These are phyloP conservation scores for Xylaria hypoxylon DNA, from an alignment of 2,329 filamentous ascomycete species.

Conservation along the genomic window DNA sequence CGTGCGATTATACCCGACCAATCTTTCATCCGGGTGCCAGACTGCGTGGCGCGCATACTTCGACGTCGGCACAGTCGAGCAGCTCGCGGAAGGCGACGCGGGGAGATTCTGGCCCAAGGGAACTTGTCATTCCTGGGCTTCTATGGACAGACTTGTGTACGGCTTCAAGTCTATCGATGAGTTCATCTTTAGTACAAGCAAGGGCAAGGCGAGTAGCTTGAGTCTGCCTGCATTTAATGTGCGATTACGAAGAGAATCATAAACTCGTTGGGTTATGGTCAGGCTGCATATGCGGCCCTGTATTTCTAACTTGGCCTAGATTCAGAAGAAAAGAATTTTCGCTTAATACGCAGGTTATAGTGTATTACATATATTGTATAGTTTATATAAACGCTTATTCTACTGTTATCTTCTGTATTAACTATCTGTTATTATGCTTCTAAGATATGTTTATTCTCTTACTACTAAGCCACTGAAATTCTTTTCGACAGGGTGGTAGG, in stretches of 20 bases:
- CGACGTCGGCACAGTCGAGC: slow-evolving; percentile 40
- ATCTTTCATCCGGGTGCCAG: slow-evolving; percentile 34
- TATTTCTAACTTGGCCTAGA: too few species aligned
- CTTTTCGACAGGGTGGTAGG: too few species aligned
- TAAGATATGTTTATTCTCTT: too few species aligned
- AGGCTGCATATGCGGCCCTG: too few species aligned
- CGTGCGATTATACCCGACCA: slow-evolving; percentile 46
- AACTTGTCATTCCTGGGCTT: slow-evolving; percentile 45
- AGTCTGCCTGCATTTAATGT: slow-evolving; percentile 42
- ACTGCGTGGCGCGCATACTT: slow-evolving; percentile 45
- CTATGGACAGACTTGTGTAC: slow-evolving; percentile 46
- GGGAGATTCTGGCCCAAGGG: slow-evolving; percentile 44
- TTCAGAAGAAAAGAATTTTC: too few species aligned
- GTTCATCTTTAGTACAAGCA: slow-evolving; percentile 40
- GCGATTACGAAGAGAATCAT: slow-evolving; percentile 30
- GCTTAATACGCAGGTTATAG: too few species aligned
- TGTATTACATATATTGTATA: too few species aligned
- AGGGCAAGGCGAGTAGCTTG: slow-evolving; percentile 37
- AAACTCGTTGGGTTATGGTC: not conserved
- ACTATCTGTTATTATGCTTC: too few species aligned
- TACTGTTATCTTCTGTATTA: too few species aligned
- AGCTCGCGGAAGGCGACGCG: slow-evolving; percentile 41
- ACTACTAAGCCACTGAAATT: too few species aligned
- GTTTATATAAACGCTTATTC: too few species aligned
- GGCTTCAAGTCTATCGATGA: slow-evolving; percentile 48